Percentiles rank a stretch among this genome's conserved stretches.
phyloP scores from a whole-genome alignment of 129 eudicot genomes.

The Artemisia annua region DNA sequence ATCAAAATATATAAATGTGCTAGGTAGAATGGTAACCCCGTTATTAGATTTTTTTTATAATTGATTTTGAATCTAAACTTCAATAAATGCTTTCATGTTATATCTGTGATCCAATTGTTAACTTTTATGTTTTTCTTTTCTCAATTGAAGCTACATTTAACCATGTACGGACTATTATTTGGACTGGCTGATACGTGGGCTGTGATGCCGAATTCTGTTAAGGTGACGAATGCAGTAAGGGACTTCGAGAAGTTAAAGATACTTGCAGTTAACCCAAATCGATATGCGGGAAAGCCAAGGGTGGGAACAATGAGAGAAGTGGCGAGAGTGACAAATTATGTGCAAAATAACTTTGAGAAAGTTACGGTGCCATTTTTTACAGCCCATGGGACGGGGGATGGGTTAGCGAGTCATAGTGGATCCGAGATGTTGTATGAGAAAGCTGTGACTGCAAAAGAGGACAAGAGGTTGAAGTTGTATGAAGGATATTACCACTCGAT shows the following conservation, averaged over 20 bases:
- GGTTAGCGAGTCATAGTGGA: conserved; percentile 51
- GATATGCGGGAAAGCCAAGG: conserved; percentile 66
- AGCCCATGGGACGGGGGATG: conserved; percentile 69
- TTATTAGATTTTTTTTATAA: not conserved
- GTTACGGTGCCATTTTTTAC: conserved; percentile 65
- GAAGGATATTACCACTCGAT: conserved; percentile 77
- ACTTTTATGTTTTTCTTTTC: not conserved
- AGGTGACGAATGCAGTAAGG: conserved; percentile 56
- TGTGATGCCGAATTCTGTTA: conserved; percentile 62
- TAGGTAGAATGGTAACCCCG: not conserved
- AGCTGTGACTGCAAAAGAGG: conserved; percentile 43
- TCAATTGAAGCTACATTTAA: conserved; percentile 43
- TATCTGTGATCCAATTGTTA: not conserved
- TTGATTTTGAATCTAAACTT: not conserved
- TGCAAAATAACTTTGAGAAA: conserved; percentile 66
- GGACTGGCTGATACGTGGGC: conserved; percentile 94
- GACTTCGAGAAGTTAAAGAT: conserved; percentile 56
- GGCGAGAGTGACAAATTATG: conserved; percentile 46
- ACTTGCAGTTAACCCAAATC: conserved; percentile 62
- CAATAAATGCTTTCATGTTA: not conserved
- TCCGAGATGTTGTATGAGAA: conserved; percentile 69
- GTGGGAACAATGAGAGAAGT: conserved; percentile 93
- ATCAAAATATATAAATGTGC: not conserved
- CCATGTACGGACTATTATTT: conserved; percentile 64
- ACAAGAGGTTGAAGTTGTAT: conserved; percentile 61